Base-by-base conservation (phyloP, 2,329 filamentous ascomycete genomes). In the Aspergillus pseudonomiae region DNA sequence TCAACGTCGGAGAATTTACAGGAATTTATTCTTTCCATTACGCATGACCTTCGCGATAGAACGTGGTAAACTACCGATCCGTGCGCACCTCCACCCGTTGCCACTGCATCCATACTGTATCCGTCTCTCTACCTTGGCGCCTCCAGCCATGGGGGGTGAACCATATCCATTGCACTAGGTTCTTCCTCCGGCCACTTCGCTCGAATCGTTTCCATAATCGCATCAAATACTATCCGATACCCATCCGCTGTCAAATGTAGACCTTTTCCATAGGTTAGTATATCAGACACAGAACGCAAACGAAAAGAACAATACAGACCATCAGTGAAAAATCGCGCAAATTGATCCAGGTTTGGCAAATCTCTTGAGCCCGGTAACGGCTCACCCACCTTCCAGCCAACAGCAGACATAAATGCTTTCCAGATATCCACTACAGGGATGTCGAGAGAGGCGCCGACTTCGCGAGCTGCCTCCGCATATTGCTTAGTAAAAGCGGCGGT, bases 361-460 rank as follows among this genome's bases (percentile, higher is more conserved):
- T 86, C 75, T 75, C 84, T 75, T 77, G 86, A 81, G 77, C 94
- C 84, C 16, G 81, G 77, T 32, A 89, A 72, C 5, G 81, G 77
- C 45, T 83, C 78, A 7, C 81, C 83, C 68, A 79, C 77, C 19
- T 81, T 74, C 79, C 85, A 89, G 1, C 83, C 84, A 3, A 83
- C 81, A 53, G 86, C 83, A 61, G 86, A 82, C 88, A 96, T 92
- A 70, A 97, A 85, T 0, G 87, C 88, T 65, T 86, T 85, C 88
- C 92, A 96, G 1, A 98, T 84, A 77, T 98, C 92, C 26, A 96
- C 80, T 1, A 94, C 85, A 0, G 87, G 83, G 3, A 94, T 71
- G 7, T 79, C 76, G 48, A 84, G 78, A 61, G 82, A 83, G 55
- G 77, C 82, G 2, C 85, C 90, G 0, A 91, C 81, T 58, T 89